Evolutionary conservation across 2,329 filamentous ascomycete species (phyloP).

Genomic region (Fusarium sp.): DNA sequence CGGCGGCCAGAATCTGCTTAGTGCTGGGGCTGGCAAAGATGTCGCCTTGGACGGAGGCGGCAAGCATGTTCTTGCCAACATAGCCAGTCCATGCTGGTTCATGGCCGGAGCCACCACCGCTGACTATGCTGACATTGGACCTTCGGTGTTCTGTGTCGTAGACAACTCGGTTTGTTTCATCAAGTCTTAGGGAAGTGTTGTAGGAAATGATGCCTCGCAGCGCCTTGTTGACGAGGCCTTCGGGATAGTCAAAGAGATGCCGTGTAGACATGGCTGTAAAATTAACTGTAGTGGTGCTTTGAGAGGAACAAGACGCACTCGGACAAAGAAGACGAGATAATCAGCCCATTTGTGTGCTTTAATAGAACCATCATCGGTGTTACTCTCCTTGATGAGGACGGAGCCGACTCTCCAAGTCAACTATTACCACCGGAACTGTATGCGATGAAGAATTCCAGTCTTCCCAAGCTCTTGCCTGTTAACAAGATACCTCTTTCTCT

Average conservation of each 20-base stretch:
- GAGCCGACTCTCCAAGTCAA: neutral
- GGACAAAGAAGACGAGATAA: neutral
- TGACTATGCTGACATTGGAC: constrained; percentile 62
- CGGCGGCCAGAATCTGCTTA: constrained; percentile 70
- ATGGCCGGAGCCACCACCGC: constrained; percentile 68
- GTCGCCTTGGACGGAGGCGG: constrained; percentile 70
- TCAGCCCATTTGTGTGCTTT: neutral
- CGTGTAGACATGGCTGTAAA: constrained; percentile 64
- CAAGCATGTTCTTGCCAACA: constrained; percentile 71
- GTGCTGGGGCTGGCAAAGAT: constrained; percentile 74
- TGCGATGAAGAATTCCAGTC: neutral
- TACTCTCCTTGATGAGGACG: neutral
- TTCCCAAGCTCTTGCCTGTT: neutral
- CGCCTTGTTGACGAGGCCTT: constrained; percentile 65
- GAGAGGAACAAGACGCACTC: too few relatives aligned
- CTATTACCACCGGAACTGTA: constrained; percentile 1
- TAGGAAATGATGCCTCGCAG: constrained; percentile 64
- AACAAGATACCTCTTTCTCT: neutral
- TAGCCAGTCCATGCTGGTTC: constrained; percentile 74
- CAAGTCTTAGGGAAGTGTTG: constrained; percentile 62
- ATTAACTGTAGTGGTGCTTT: too few relatives aligned
- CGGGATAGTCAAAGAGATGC: constrained; percentile 64
- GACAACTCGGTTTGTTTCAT: constrained; percentile 64
- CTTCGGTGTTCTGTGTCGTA: constrained; percentile 59
- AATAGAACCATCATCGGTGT: neutral